phyloP scores from a whole-genome alignment of 768 basidiomycete species.

The Tricholoma sp. region DNA sequence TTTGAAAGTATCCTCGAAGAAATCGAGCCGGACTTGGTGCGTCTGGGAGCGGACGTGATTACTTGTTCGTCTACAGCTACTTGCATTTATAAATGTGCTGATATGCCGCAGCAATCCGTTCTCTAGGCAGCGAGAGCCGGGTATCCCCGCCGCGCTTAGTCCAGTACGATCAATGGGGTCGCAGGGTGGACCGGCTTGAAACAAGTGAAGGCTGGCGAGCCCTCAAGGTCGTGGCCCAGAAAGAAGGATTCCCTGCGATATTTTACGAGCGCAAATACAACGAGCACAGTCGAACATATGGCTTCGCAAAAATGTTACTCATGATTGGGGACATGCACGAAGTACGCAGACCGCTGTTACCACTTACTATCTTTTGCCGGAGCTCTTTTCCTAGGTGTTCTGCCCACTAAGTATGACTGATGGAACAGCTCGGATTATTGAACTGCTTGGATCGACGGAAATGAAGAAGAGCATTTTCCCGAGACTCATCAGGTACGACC shows the following conservation, averaged over 20 bases:
- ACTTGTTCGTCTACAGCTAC: constrained; percentile 32
- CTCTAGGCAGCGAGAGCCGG: constrained; percentile 38
- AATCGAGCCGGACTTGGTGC: constrained; percentile 56
- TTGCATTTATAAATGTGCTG: background rate
- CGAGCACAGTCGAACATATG: constrained; percentile 57
- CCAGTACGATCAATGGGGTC: constrained; percentile 77
- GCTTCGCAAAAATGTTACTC: constrained; percentile 61
- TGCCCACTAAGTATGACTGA: constrained; percentile 82
- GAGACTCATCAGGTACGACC: constrained; percentile 51
- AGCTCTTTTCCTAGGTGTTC: constrained; percentile 38
- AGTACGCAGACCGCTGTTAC: constrained; percentile 27
- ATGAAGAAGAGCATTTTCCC: constrained; percentile 58
- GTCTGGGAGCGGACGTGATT: constrained; percentile 51
- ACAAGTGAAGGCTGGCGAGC: constrained; percentile 73
- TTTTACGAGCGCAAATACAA: constrained; percentile 61
- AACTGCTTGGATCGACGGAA: constrained; percentile 53
- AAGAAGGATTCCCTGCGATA: constrained; percentile 63
- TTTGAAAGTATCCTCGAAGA: constrained; percentile 36
- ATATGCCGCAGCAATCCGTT: constrained; percentile 43
- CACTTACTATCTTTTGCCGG: background rate
- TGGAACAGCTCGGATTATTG: constrained; percentile 68
- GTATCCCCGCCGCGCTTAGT: constrained; percentile 46
- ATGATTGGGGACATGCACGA: constrained; percentile 62
- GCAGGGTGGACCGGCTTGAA: constrained; percentile 56
- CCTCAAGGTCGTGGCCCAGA: constrained; percentile 56